Percentiles rank a stretch among this genome's conserved stretches.
These are phyloP conservation scores for Calocybe gangraenosa DNA, from an alignment of 768 basidiomycete genomes.

Conservation along the genomic window DNA sequence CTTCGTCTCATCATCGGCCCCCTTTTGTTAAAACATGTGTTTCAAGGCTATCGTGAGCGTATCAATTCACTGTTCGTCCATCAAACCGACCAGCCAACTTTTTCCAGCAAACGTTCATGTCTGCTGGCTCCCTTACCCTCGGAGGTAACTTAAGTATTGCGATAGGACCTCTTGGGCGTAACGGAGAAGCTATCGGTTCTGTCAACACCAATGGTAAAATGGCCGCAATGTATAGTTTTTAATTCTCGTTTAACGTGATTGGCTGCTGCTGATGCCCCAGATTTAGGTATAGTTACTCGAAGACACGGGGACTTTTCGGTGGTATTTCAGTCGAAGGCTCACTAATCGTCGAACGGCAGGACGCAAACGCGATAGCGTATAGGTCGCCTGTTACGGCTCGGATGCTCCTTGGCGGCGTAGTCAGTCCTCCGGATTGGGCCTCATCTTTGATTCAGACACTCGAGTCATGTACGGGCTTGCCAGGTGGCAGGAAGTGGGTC, in stretches of 20 bases:
- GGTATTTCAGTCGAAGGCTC: conserved; percentile 87
- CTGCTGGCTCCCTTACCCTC: conserved; percentile 84
- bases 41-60: conserved; percentile 61
- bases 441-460: conserved; percentile 69
- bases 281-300: conserved; percentile 82
- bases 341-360: conserved; percentile 90
- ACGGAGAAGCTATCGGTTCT: conserved; percentile 87
- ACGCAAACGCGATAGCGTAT: conserved; percentile 87
- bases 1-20: conserved; percentile 4
- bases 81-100: background rate
- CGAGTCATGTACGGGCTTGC: conserved; percentile 65
- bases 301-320: conserved; percentile 91
- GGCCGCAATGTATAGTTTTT: conserved; percentile 71
- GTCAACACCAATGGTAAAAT: conserved; percentile 82
- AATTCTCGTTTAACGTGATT: background rate
- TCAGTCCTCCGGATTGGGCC: conserved; percentile 80
- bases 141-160: conserved; percentile 90
- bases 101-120: conserved; percentile 80
- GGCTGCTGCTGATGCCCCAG: conserved; percentile 3
- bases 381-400: conserved; percentile 66
- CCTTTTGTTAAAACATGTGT: conserved; percentile 8
- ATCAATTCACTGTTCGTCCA: conserved; percentile 1
- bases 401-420: conserved; percentile 72
- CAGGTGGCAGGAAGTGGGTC: conserved; percentile 67
- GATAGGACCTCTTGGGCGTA: conserved; percentile 89